phyloP scores from a whole-genome alignment of 805 yeast genomes.

The Zygosaccharomyces kombuchaensis region DNA sequence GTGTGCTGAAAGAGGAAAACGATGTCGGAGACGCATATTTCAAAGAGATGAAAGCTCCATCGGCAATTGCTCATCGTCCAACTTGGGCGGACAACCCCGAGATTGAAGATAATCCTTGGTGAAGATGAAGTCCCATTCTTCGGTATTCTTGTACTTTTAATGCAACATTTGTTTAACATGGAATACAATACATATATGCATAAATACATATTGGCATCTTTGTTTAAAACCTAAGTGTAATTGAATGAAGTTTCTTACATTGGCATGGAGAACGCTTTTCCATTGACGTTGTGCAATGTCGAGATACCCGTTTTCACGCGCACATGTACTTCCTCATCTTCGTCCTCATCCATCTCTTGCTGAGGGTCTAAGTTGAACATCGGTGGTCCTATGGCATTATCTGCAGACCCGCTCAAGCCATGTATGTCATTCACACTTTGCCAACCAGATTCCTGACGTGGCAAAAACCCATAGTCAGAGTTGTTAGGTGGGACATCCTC shows the following conservation, averaged over 20 bases:
- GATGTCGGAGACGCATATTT: constrained; percentile 53
- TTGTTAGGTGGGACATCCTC: constrained; percentile 12
- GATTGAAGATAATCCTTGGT: constrained; percentile 69
- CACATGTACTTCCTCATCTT: constrained; percentile 37
- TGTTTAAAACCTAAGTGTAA: neutral
- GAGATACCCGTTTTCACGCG: constrained; percentile 42
- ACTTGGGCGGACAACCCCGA: constrained; percentile 50
- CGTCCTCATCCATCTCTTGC: constrained; percentile 8
- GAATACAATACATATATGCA: constrained; percentile 1
- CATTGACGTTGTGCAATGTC: constrained; percentile 40
- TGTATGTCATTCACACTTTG: constrained; percentile 34
- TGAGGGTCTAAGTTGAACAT: constrained; percentile 10
- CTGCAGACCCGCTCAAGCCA: constrained; percentile 16
- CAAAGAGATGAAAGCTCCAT: constrained; percentile 71
- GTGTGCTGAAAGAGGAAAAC: constrained; percentile 30
- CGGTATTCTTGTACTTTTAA: neutral
- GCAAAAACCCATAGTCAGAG: constrained; percentile 12
- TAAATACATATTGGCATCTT: constrained; percentile 3
- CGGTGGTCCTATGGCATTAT: constrained; percentile 9
- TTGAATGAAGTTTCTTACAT: constrained; percentile 5
- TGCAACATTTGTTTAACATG: neutral
- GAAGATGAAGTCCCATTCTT: constrained; percentile 1
- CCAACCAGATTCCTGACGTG: constrained; percentile 26
- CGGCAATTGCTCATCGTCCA: constrained; percentile 32
- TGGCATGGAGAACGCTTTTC: constrained; percentile 30